Evolutionary conservation across 768 basidiomycete species (phyloP).

Genomic region (Suillus weaverae): DNA sequence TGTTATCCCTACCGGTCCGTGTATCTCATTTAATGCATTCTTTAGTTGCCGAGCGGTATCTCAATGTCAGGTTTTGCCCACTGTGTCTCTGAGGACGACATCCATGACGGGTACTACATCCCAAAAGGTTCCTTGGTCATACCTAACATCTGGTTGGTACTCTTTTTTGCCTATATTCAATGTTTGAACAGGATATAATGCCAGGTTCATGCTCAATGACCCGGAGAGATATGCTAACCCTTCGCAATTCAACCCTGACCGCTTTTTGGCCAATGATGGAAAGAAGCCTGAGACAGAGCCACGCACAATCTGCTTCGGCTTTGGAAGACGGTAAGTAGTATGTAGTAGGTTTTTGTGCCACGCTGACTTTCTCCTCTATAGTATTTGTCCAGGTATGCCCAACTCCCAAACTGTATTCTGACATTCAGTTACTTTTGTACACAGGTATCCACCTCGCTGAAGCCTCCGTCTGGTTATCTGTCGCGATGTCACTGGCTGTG

Average conservation of each 20-base stretch:
- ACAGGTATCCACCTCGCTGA: conserved; percentile 48
- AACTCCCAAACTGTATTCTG: background rate
- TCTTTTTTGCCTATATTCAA: conserved; percentile 11
- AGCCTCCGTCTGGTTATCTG: conserved; percentile 38
- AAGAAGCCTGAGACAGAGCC: conserved; percentile 48
- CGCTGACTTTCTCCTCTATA: conserved; percentile 8
- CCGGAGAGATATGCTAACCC: conserved; percentile 46
- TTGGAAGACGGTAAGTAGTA: conserved; percentile 52
- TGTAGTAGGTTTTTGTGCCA: conserved; percentile 8
- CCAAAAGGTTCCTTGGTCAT: conserved; percentile 43
- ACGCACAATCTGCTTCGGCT: conserved; percentile 59
- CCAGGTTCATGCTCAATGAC: conserved; percentile 25
- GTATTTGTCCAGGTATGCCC: conserved; percentile 11
- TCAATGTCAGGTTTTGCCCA: conserved; percentile 38
- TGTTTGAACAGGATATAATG: background rate
- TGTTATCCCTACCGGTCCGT: conserved; percentile 39
- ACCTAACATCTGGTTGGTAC: conserved; percentile 23
- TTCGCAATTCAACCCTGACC: conserved; percentile 52
- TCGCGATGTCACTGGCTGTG: conserved; percentile 40
- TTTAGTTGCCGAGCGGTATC: conserved; percentile 33
- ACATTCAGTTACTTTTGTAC: conserved; percentile 15
- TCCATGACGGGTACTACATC: conserved; percentile 62
- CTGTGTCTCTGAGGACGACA: conserved; percentile 56
- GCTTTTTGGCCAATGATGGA: conserved; percentile 39
- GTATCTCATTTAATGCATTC: conserved; percentile 33